These are phyloP conservation scores for Cladosporium sphaerospermum DNA, from an alignment of 2,329 filamentous ascomycete genomes.

Conservation along the genomic window DNA sequence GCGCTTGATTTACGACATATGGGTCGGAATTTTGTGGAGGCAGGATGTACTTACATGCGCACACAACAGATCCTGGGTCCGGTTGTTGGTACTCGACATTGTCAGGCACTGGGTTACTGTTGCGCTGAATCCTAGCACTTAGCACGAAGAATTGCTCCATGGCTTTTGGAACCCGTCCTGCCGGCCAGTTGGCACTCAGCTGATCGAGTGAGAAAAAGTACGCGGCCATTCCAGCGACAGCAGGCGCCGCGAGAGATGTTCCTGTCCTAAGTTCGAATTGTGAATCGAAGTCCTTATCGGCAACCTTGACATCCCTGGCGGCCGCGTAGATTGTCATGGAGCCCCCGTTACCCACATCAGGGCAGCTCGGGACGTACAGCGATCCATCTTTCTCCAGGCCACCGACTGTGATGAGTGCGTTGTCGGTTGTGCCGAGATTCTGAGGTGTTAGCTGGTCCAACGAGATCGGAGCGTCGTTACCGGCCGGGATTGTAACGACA, in stretches of 20 bases:
- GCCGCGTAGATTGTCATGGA: background rate
- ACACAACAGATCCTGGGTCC: background rate
- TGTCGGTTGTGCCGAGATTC: background rate
- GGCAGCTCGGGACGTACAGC: background rate
- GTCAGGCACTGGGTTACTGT: background rate
- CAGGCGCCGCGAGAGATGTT: background rate
- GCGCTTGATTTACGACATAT: background rate
- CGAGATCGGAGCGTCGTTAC: background rate
- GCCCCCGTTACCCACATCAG: background rate
- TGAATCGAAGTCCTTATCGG: background rate
- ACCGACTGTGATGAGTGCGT: constrained; percentile 1
- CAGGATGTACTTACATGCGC: background rate
- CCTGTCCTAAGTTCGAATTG: background rate
- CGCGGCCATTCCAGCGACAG: background rate
- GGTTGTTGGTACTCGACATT: background rate
- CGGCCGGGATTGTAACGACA: background rate
- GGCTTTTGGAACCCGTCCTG: background rate
- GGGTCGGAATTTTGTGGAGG: background rate
- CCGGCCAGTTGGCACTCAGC: constrained; percentile 2
- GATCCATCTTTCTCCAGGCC: background rate
- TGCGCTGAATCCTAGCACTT: constrained; percentile 1
- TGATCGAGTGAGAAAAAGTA: constrained; percentile 1
- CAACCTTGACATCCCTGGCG: background rate
- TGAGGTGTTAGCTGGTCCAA: background rate
- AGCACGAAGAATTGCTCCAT: constrained; percentile 3